Base-by-base conservation (phyloP, 2,329 filamentous ascomycete species). In the Onygenales sp. region DNA sequence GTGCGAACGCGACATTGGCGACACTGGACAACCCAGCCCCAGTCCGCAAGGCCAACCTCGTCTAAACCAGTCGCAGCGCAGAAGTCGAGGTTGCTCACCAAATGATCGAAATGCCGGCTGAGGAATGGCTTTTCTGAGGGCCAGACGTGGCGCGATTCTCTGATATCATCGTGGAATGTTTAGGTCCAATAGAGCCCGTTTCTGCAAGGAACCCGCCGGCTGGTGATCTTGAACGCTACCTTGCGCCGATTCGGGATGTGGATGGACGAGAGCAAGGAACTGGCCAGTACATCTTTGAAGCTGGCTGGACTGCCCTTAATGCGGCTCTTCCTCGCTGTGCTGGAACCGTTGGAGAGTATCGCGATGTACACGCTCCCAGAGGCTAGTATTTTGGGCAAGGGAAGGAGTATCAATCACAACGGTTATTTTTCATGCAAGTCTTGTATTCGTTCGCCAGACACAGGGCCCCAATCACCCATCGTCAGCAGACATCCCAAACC, bases 151-250 rank as follows among this genome's bases (percentile, higher is more conserved):
- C 52, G 52, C 36, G n/a, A 10, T 17, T 17, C 4, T 34, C 42
- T 49, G 52, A 57, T 43, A 50, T 54, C 55, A 53, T 54, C 52
- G 52, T 54, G 52, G 55, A 49, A 51, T 55, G 17, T 39, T 32
- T 53, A 46, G 42, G 32, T 36, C 55, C 53, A 55, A 55, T 53
- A 17, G 42, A 55, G 33, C n/a, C 40, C 6, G 7, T 50, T 52
- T 40, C 54, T 56, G 53, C 52, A 55, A 57, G 56, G 56, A 56
- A 57, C 53, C 56, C 51, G 53, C 40, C 31, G n/a, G 33, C 42
- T 21, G 50, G 13, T 32, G 50, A 52, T 45, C 42, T 13, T 36
- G 49, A 32, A 37, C 44, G 42, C 13, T 51, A 36, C 42, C 1
- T 4, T 44, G 3, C 21, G 31, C 17, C n/a, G 11, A 5, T 13